phyloP scores from a whole-genome alignment of 805 yeast species.

The Cyberlindnera veronae region DNA sequence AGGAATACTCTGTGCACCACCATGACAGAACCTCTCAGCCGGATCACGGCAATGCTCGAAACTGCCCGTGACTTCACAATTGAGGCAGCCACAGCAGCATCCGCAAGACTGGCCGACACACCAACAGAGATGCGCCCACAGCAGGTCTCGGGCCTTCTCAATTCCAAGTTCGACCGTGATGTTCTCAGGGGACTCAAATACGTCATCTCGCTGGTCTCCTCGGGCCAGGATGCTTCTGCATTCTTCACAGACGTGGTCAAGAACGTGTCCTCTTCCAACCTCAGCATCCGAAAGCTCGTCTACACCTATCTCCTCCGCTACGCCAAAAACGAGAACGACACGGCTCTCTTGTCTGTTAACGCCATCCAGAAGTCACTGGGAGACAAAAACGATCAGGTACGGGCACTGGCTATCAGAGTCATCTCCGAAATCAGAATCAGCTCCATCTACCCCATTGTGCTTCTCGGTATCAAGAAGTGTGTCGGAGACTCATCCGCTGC shows the following conservation, averaged over 20 bases:
- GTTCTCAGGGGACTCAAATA: conserved; percentile 57
- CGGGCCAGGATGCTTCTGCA: conserved; percentile 34
- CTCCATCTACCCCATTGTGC: conserved; percentile 74
- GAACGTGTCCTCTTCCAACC: conserved; percentile 66
- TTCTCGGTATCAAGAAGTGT: conserved; percentile 68
- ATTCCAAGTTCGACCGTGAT: conserved; percentile 66
- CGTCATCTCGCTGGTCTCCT: conserved; percentile 43
- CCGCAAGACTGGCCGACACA: conserved; percentile 60
- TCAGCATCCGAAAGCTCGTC: conserved; percentile 70
- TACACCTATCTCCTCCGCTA: conserved; percentile 69
- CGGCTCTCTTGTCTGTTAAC: conserved; percentile 86
- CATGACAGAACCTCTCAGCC: conserved; percentile 57
- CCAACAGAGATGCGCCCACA: conserved; percentile 54
- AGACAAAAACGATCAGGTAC: conserved; percentile 62
- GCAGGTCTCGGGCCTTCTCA: conserved; percentile 63
- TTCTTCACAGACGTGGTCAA: conserved; percentile 86
- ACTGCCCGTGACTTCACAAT: conserved; percentile 75
- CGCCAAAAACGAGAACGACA: conserved; percentile 82
- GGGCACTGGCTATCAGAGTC: conserved; percentile 75
- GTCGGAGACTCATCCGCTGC: conserved; percentile 67
- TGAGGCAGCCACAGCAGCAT: conserved; percentile 80
- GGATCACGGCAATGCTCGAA: conserved; percentile 69
- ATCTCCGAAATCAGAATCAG: conserved; percentile 81
- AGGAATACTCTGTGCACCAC: background rate
- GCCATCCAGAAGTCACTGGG: conserved; percentile 81